phyloP scores from a whole-genome alignment of 192 early-diverging fungal genomes.

The Entrophospora sp. region DNA sequence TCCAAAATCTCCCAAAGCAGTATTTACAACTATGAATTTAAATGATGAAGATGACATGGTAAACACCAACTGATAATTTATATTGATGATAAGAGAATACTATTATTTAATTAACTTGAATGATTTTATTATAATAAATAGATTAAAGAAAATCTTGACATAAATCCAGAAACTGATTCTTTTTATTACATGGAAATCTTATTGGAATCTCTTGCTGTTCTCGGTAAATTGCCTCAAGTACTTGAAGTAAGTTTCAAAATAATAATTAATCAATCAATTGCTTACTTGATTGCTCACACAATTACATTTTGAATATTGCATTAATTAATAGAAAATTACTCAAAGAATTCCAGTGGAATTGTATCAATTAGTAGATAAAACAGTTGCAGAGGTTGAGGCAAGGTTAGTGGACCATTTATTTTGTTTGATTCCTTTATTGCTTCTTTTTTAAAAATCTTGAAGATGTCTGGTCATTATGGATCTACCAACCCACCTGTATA shows the following conservation, averaged over 20 bases:
- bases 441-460: not conserved
- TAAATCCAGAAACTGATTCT: conserved; percentile 68
- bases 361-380: conserved; percentile 61
- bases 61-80: not conserved
- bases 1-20: conserved; percentile 8
- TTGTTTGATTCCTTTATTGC: not conserved
- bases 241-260: conserved; percentile 30
- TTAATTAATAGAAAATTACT: conserved; percentile 49
- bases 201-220: conserved; percentile 54
- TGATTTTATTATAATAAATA: conserved; percentile 16
- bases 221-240: conserved; percentile 45
- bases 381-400: conserved; percentile 64
- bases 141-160: conserved; percentile 51
- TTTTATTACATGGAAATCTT: conserved; percentile 71
- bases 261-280: not conserved
- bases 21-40: not conserved
- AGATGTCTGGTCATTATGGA: no score
- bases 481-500: no score
- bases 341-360: conserved; percentile 63
- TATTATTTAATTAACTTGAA: not conserved
- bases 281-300: not conserved
- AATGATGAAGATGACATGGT: conserved; percentile 41
- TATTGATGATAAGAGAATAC: not conserved
- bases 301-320: not conserved
- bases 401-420: conserved; percentile 46